Evolutionary conservation across 2,329 filamentous ascomycete species (phyloP), one percentile per base, ranked within the genome.

Genomic region (Leptographium lundbergii): DNA sequence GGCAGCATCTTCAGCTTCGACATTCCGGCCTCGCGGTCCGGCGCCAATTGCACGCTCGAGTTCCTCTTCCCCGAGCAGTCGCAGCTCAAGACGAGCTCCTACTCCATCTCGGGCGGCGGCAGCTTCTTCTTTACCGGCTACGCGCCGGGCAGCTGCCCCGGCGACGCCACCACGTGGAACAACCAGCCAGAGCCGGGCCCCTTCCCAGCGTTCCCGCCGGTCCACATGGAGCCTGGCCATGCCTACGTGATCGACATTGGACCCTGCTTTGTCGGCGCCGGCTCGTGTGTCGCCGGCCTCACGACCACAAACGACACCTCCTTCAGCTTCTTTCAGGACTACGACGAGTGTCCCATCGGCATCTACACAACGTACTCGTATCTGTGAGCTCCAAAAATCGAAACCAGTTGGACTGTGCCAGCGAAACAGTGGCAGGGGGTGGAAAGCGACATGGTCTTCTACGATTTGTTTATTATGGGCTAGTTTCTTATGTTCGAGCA

Each of bases 1-100:
- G 67, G 67, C 1, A 64, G 65, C 45, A 62, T 78, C 61, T 77
- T 77, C 69, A 73, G 71, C 60, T 78, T 78, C 64, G 72, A 78
- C 61, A 68, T 79, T 27, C 72, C 72, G 0, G 62, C 67, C 3
- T 66, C 65, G 4, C 69, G 73, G 55, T 60, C 67, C 45, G 71
- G 72, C 60, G 73, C 73, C 61, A 74, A 69, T 36, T 79, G 77
- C 69, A 75, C 71, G 6, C 65, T 78, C n/a, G 67, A 73, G 59
- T 77, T 80, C 67, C 66, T 74, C 45, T 70, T 78, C 61, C 77
- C 77, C 0, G 61, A 59, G 25, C 65, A 63, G 62, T 61, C 64
- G 17, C 67, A 71, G 62, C 67, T 75, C 7, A 61, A 62, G 45
- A 71, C 69, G 3, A 72, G 71, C 50, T 63, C 54, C 27, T 77